Evolutionary conservation across 208 protist genomes (phyloP).

Genomic region (Trypanosoma avium): DNA sequence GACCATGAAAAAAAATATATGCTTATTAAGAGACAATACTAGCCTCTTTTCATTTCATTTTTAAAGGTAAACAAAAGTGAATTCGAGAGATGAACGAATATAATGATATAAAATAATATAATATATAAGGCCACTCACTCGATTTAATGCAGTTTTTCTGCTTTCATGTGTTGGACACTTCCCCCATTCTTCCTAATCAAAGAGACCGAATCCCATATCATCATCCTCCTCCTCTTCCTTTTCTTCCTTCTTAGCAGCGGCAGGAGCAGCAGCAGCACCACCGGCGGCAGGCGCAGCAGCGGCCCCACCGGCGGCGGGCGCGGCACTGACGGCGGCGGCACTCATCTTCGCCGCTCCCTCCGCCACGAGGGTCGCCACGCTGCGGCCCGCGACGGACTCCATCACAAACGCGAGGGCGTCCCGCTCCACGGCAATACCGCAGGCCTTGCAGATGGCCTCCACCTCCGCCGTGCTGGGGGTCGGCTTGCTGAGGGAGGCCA

Average conservation of each 20-base stretch:
- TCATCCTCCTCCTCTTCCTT: conserved; percentile 80
- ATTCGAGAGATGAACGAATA: too few species aligned
- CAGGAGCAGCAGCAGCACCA: conserved; percentile 30
- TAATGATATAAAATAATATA: too few species aligned
- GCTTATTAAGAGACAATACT: background rate
- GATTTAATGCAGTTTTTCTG: too few species aligned
- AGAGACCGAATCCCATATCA: conserved; percentile 91
- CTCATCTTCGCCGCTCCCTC: conserved; percentile 85
- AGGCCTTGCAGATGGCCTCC: conserved; percentile 84
- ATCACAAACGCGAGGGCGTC: conserved; percentile 84
- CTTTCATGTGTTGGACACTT: background rate
- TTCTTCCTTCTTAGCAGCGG: conserved; percentile 56
- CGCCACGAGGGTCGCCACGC: conserved; percentile 73
- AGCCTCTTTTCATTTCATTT: too few species aligned
- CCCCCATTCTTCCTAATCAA: conserved; percentile 58
- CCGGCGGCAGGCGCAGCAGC: conserved; percentile 31
- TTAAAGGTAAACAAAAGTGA: too few species aligned
- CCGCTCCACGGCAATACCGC: conserved; percentile 62
- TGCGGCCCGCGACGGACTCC: conserved; percentile 69
- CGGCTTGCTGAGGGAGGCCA: conserved; percentile 80
- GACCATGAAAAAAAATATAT: conserved; percentile 8
- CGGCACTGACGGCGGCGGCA: conserved; percentile 40
- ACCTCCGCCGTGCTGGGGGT: conserved; percentile 76
- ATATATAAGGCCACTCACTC: too few species aligned
- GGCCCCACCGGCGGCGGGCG: conserved; percentile 36